Evolutionary conservation across 2,329 filamentous ascomycete species (phyloP), one percentile per base, ranked within the genome.

Genomic region (Aspergillus sp.): DNA sequence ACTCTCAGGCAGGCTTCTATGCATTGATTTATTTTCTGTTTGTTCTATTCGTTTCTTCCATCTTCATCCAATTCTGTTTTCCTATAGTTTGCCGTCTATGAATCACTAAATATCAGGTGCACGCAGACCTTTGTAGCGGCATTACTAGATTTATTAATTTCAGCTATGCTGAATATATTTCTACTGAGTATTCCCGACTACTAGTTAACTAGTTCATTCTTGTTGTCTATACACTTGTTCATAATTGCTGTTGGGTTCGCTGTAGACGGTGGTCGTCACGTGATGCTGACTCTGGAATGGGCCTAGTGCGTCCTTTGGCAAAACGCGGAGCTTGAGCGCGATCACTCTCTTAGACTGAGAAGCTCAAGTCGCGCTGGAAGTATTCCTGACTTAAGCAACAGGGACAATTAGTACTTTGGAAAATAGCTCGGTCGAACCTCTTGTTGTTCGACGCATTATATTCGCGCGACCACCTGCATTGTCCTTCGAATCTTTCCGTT

Each of bases 311-410:
- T 21, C 48, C 47, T 58, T 47, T 64, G 66, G 63, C 59, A 70
- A 70, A 72, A 71, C 69, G 68, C 70, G 63, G 63, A 67, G 65
- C 62, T 65, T 58, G 56, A 66, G 53, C 64, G 65, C 64, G 62
- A 67, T 66, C 60, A 66, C 58, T 59, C 52, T 59, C 50, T 54
- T 14, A 7, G 35, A 37, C 35, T 58, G 50, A 62, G 60, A 54
- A 58, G 58, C 62, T 61, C 52, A 55, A 57, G 51, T 51, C 56
- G 48, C 56, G 44, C 33, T 53, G 27, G 21, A n/a, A 55, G 37
- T 50, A 56, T 57, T 56, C 41, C 46, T 40, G 37, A 23, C 19
- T 25, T 11, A 35, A 52, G 25, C 39, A 33, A 14, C 27, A 33
- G 8, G 52, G 27, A 14, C 35, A 41, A 40, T 19, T 49, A 40